phyloP scores from a whole-genome alignment of 2,329 filamentous ascomycete genomes.

The Coniochaeta sp. region DNA sequence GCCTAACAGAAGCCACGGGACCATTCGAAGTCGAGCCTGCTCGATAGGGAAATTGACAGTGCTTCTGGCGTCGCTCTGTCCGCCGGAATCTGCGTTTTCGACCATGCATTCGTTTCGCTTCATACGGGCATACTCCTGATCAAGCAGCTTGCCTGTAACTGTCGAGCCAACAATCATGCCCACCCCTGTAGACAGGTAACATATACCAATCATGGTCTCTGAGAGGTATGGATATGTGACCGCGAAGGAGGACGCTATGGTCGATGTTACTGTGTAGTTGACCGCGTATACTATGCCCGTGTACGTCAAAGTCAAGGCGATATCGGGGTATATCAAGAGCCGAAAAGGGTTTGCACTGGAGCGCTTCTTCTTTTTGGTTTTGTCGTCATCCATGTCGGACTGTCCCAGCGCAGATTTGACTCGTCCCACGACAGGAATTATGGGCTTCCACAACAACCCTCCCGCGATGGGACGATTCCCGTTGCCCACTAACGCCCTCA shows the following conservation, averaged over 20 bases:
- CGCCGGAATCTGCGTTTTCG: constrained; percentile 5
- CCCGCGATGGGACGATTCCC: constrained; percentile 8
- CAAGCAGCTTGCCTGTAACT: constrained; percentile 20
- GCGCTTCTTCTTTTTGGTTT: neutral
- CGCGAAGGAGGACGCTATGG: constrained; percentile 23
- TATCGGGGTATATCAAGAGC: constrained; percentile 22
- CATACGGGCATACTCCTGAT: constrained; percentile 19
- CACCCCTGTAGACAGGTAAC: constrained; percentile 21
- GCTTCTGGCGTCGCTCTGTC: too few relatives aligned
- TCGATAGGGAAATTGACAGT: constrained; percentile 16
- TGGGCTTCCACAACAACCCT: neutral
- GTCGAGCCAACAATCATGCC: constrained; percentile 21
- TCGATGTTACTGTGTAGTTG: constrained; percentile 25
- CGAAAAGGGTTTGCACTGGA: constrained; percentile 18
- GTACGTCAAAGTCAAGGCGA: constrained; percentile 20
- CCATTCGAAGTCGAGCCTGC: constrained; percentile 16
- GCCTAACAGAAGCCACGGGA: constrained; percentile 15
- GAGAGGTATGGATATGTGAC: constrained; percentile 19
- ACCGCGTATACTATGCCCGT: constrained; percentile 25
- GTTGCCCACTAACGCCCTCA: constrained; percentile 19
- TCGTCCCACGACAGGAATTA: neutral
- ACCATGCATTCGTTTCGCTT: constrained; percentile 5
- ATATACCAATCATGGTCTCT: constrained; percentile 22
- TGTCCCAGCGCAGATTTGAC: neutral
- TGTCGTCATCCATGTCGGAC: neutral